Base-by-base conservation (phyloP, 495 filamentous ascomycete genomes). In the Daldinia concentrica region DNA sequence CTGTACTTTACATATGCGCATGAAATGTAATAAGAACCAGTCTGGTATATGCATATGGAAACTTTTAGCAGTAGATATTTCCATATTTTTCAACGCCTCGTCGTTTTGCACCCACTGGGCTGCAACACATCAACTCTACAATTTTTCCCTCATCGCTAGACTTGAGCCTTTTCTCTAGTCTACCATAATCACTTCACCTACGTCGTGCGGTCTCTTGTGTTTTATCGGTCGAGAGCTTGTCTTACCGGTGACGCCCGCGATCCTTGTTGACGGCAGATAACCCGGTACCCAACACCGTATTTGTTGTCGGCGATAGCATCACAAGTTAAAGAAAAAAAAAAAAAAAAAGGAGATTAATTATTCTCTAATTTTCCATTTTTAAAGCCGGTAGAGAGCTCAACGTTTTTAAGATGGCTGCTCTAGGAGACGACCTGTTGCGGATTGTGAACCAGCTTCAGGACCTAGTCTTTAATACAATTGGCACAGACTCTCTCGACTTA, bases 401-500 rank as follows among this genome's bases (percentile, higher is more conserved):
- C 9, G 27, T 64, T 58, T 71, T 62, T 72, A 73, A 71, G 65
- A 88, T 88, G 86, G 84, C 86, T 57, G 81, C 86, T 65, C 88
- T 97, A 60, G 95, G 95, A 74, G 95, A 99, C 76, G 93, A 98
- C 79, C 83, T 99, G 78, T 86, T 99, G 77, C 87, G 87, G 62
- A 94, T 91, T 56, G 95, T 98, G 78, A 98, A 99, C 83, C 95
- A 94, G 83, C 86, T 99, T 68, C 96, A 99, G 77, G 95, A 99
- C 81, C 82, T 99, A 76, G 95, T 99, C 64, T 98, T 99, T 84
- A 98, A 99, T 83, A 99, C 96, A 58, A 99, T 99, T 78, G 96
- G 95, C 78, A 97, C 95, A 82, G 95, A 99, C 78, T 98, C 94
- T 37, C 88, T 99, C 61, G 95, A 99, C 82, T 82, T 99, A 43